Evolutionary conservation across 1,284 basidiomycete genomes (phyloP), one percentile per base, ranked within the genome.

Genomic region (Trametes hirsuta): DNA sequence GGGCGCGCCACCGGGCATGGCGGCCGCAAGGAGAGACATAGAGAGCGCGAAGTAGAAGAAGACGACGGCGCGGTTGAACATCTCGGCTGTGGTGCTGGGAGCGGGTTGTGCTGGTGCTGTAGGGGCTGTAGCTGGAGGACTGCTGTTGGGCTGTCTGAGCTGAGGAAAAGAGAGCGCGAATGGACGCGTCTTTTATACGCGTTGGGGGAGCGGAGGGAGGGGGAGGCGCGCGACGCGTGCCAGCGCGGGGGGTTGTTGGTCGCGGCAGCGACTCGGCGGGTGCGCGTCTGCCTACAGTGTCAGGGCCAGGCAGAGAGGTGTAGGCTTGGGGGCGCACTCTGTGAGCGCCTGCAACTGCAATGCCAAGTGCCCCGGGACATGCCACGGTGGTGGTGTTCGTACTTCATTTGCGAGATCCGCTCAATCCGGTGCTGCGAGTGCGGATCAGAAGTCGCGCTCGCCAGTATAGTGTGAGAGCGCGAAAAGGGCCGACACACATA

Each of bases 11-110:
- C 63, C 59, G 50, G 71, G 69, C 51, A 52, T 71, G 67, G 71
- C 71, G 66, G 58, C 67, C 66, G 67, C 69, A 69, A 70, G 68
- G 66, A 69, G 25, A 30, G 66, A 49, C 61, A 71, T 58, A 48
- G 69, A 63, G 49, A 68, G 47, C 49, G 63, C 49, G 50, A 65
- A 54, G 59, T 63, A 58, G 62, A 63, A 48, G 58, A 66, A 45
- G 53, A 59, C 39, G 58, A 63, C n/a, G 49, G 59, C 45, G 41
- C 65, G 69, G 51, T 54, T n/a, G 61, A 69, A 65, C 62, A 68
- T 69, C 34, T 42, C 61, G 49, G 8, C 22, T 47, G 22, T 18
- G 12, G 18, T 30, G 37, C 15, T 46, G 47, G 30, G 22, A 4
- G 6, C 21, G 21, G 42, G 35, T 22, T 18, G 15, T 22, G 40